Evolutionary conservation across 1,139 yeast genomes (phyloP).

Genomic region (Candida neerlandica): DNA sequence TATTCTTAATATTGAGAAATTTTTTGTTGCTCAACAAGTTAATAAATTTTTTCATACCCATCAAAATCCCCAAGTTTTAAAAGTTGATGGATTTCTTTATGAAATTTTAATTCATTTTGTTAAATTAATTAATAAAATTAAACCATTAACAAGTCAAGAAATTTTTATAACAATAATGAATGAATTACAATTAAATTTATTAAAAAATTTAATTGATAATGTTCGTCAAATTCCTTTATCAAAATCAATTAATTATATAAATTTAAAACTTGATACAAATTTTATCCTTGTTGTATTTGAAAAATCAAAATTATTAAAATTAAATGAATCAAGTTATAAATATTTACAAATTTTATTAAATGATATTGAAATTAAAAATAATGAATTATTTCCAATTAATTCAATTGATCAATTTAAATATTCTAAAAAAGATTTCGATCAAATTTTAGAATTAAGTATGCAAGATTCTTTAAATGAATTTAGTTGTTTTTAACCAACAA

Average conservation of each 20-base stretch:
- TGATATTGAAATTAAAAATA: conserved; percentile 31
- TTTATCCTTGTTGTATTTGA: conserved; percentile 48
- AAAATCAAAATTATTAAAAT: conserved; percentile 33
- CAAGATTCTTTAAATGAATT: conserved; percentile 39
- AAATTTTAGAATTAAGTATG: conserved; percentile 31
- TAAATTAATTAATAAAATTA: conserved; percentile 41
- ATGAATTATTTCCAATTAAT: conserved; percentile 17
- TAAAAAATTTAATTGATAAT: conserved; percentile 37
- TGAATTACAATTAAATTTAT: conserved; percentile 42
- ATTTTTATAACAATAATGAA: conserved; percentile 40
- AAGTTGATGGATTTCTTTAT: conserved; percentile 45
- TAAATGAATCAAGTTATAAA: conserved; percentile 41
- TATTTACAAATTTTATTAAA: conserved; percentile 37
- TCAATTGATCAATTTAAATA: conserved; percentile 15
- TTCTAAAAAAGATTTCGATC: conserved; percentile 30
- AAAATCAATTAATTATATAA: conserved; percentile 19
- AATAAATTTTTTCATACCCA: conserved; percentile 28
- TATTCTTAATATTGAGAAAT: conserved; percentile 41
- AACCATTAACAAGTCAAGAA: conserved; percentile 44
- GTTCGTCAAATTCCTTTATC: conserved; percentile 25
- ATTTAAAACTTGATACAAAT: conserved; percentile 40
- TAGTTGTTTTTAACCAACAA: conserved; percentile 18
- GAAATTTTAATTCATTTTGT: conserved; percentile 46
- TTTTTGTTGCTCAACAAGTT: conserved; percentile 34
- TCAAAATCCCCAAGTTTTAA: conserved; percentile 16